Percentiles rank a stretch among this genome's conserved stretches.
Conservation (phyloP, 2,329 filamentous ascomycete species). For the Fusarium buxicola region DNA sequence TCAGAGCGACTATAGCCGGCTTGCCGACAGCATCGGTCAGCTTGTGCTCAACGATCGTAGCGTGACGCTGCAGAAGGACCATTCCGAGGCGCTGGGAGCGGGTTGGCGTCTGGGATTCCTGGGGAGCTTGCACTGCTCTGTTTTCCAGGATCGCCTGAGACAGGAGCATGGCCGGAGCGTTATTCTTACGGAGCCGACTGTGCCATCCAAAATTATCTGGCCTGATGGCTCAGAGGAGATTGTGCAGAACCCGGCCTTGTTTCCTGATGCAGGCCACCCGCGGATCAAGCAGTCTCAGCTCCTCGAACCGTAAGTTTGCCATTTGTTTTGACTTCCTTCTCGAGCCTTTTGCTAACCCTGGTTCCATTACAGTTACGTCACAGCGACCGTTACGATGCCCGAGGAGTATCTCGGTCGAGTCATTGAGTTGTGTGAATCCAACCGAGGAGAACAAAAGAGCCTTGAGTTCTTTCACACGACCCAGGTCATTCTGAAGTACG, state of each 20-base stretch:
- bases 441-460: slow-evolving; percentile 87
- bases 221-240: slow-evolving; percentile 80
- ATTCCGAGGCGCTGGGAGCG: slow-evolving; percentile 90
- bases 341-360: background rate
- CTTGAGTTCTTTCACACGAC: slow-evolving; percentile 91
- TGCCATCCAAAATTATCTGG: slow-evolving; percentile 89
- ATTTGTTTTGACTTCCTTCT: too few relatives aligned
- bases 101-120: slow-evolving; percentile 96
- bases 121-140: slow-evolving; percentile 98
- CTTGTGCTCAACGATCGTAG: slow-evolving; percentile 95
- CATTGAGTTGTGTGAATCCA: slow-evolving; percentile 93
- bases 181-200: slow-evolving; percentile 96
- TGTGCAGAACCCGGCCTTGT: slow-evolving; percentile 87
- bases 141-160: slow-evolving; percentile 93
- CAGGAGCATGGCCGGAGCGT: slow-evolving; percentile 96
- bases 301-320: slow-evolving; percentile 61
- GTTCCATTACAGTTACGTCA: slow-evolving; percentile 67
- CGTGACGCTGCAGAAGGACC: slow-evolving; percentile 93
- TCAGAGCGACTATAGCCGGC: slow-evolving; percentile 83
- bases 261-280: slow-evolving; percentile 75
- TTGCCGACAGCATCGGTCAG: slow-evolving; percentile 95
- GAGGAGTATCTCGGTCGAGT: slow-evolving; percentile 94
- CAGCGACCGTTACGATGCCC: slow-evolving; percentile 87
- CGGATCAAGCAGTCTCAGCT: slow-evolving; percentile 58
- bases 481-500: slow-evolving; percentile 95